Evolutionary conservation across 495 filamentous ascomycete genomes (phyloP).

Genomic region (Hypoxylon lienhwacheense): DNA sequence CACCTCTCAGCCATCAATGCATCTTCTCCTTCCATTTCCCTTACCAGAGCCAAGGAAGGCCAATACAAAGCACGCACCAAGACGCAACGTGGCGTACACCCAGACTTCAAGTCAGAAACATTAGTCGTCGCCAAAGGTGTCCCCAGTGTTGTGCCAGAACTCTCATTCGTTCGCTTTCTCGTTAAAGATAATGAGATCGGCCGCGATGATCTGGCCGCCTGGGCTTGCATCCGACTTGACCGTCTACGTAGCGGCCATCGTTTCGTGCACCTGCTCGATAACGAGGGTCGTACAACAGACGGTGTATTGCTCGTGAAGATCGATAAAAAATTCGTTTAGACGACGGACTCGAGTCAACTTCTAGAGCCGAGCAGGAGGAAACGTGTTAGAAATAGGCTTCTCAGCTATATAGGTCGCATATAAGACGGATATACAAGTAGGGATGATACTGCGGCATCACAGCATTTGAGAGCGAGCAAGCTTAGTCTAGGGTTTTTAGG

Average conservation of each 20-base stretch:
- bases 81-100: constrained; percentile 60
- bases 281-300: constrained; percentile 59
- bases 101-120: constrained; percentile 69
- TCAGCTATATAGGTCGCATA: background rate
- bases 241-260: constrained; percentile 73
- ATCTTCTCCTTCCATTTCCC: constrained; percentile 16
- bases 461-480: constrained; percentile 6
- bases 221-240: constrained; percentile 86
- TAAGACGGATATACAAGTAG: background rate
- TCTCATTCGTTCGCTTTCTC: constrained; percentile 85
- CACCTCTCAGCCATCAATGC: constrained; percentile 11
- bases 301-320: constrained; percentile 73
- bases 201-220: constrained; percentile 75
- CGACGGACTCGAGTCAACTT: background rate
- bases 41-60: constrained; percentile 51
- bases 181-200: constrained; percentile 80
- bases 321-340: constrained; percentile 54
- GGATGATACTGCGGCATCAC: background rate
- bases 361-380: background rate
- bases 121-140: constrained; percentile 62
- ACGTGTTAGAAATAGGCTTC: background rate
- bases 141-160: constrained; percentile 68
- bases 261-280: constrained; percentile 72
- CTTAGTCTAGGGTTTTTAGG: no score
- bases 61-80: constrained; percentile 74